phyloP scores from a whole-genome alignment of 2,329 filamentous ascomycete species.

The Cladorrhinum sp. region DNA sequence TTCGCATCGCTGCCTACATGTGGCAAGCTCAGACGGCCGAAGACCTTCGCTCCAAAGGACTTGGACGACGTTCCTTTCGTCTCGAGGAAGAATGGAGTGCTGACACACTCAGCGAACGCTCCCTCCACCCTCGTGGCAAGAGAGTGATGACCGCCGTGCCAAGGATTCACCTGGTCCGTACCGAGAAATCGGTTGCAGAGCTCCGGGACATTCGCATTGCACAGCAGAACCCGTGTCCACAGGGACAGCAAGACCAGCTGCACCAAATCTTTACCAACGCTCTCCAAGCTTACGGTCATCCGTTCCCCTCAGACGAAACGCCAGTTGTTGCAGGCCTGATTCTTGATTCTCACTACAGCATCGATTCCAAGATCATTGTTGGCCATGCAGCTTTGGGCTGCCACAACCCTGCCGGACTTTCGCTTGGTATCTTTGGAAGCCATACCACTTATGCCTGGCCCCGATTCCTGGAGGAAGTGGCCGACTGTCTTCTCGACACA shows the following conservation, averaged over 20 bases:
- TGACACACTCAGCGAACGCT: conserved; percentile 55
- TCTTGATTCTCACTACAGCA: conserved; percentile 57
- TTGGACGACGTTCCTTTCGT: conserved; percentile 67
- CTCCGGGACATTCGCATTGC: conserved; percentile 62
- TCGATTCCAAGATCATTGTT: conserved; percentile 54
- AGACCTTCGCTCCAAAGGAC: conserved; percentile 67
- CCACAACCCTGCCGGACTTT: conserved; percentile 16
- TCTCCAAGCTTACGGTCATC: conserved; percentile 42
- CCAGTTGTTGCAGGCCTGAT: conserved; percentile 69
- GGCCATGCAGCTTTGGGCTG: conserved; percentile 51
- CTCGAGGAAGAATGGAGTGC: conserved; percentile 72
- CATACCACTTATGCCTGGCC: conserved; percentile 22
- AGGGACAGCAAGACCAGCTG: conserved; percentile 56
- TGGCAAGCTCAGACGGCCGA: conserved; percentile 76
- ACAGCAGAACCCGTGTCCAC: conserved; percentile 58
- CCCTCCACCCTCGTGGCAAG: conserved; percentile 10
- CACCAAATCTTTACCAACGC: conserved; percentile 34
- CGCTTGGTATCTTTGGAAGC: conserved; percentile 22
- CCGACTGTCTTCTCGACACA: conserved; percentile 14
- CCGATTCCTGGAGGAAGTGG: conserved; percentile 20
- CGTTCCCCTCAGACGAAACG: conserved; percentile 37
- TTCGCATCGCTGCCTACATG: conserved; percentile 69
- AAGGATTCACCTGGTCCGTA: conserved; percentile 67
- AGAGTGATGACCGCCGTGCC: conserved; percentile 37
- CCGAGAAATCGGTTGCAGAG: conserved; percentile 63